phyloP scores from a whole-genome alignment of 192 early-diverging fungal genomes.

The Paraglomus occultum region DNA sequence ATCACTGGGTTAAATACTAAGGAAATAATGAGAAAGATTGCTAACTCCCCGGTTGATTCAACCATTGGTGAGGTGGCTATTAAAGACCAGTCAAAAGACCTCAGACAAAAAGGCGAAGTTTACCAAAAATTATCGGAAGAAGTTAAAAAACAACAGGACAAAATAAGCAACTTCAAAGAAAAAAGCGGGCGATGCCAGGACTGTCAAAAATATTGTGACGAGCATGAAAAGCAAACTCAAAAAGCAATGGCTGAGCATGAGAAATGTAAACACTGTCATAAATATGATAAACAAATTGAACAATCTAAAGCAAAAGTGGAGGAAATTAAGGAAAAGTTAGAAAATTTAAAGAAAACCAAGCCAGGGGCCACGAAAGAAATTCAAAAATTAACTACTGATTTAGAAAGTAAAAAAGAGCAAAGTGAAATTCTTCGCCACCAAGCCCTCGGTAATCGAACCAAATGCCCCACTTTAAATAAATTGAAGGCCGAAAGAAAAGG shows the following conservation, averaged over 20 bases:
- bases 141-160: constrained; percentile 11
- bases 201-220: constrained; percentile 17
- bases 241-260: constrained; percentile 16
- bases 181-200: constrained; percentile 7
- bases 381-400: constrained; percentile 21
- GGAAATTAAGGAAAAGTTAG: constrained; percentile 16
- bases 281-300: constrained; percentile 16
- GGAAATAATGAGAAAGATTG: constrained; percentile 12
- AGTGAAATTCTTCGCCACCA: constrained; percentile 2
- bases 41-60: constrained; percentile 12
- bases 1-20: constrained; percentile 18
- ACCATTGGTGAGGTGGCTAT: constrained; percentile 16
- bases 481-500: constrained; percentile 11
- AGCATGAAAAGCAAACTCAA: constrained; percentile 14
- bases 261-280: background rate
- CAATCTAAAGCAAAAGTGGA: background rate
- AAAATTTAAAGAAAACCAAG: constrained; percentile 18
- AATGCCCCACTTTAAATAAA: constrained; percentile 18
- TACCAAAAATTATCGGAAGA: constrained; percentile 13
- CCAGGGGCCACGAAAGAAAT: constrained; percentile 13
- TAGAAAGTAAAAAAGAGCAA: constrained; percentile 11
- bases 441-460: constrained; percentile 3
- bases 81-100: background rate
- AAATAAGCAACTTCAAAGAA: constrained; percentile 20
- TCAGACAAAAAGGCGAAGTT: constrained; percentile 8